Percentiles rank a stretch among this genome's conserved stretches.
phyloP scores from a whole-genome alignment of 441 rosid species.

The Gossypium davidsonii region DNA sequence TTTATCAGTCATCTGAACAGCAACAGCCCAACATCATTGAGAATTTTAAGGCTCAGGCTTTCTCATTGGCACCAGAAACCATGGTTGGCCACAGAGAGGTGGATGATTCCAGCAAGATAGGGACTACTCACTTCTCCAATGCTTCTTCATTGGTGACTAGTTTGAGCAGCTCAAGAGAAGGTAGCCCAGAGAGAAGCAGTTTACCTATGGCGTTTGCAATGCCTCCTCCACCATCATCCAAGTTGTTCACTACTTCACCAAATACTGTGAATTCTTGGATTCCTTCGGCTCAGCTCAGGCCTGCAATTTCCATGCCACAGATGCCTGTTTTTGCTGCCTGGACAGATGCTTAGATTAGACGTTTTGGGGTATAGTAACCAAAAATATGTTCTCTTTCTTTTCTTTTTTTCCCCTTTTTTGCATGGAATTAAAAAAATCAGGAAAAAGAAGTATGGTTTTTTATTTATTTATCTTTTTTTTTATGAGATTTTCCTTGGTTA shows the following conservation, averaged over 20 bases:
- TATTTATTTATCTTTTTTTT: background rate
- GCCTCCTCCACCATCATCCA: conserved; percentile 46
- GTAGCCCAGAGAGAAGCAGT: conserved; percentile 55
- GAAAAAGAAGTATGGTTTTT: conserved; percentile 18
- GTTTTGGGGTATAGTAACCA: conserved; percentile 12
- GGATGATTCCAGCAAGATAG: conserved; percentile 35
- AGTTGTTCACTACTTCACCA: conserved; percentile 36
- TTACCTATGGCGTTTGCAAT: conserved; percentile 40
- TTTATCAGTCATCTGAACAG: conserved; percentile 33
- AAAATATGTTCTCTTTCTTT: background rate
- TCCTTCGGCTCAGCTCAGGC: conserved; percentile 52
- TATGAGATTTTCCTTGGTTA: conserved; percentile 10
- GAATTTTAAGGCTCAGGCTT: conserved; percentile 25
- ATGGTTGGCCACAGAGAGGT: conserved; percentile 28
- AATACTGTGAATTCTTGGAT: conserved; percentile 51
- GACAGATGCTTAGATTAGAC: conserved; percentile 59
- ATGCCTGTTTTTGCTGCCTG: conserved; percentile 87
- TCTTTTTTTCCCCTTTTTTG: conserved; percentile 19
- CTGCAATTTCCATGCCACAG: conserved; percentile 56
- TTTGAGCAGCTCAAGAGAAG: conserved; percentile 55
- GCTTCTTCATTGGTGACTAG: conserved; percentile 63
- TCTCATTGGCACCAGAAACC: conserved; percentile 34
- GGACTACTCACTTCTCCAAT: conserved; percentile 38
- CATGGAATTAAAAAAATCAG: conserved; percentile 18
- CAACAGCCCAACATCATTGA: conserved; percentile 15